Base-by-base conservation (phyloP, 176 grass and related monocot genomes). In the Eremochloa ophiuroides region DNA sequence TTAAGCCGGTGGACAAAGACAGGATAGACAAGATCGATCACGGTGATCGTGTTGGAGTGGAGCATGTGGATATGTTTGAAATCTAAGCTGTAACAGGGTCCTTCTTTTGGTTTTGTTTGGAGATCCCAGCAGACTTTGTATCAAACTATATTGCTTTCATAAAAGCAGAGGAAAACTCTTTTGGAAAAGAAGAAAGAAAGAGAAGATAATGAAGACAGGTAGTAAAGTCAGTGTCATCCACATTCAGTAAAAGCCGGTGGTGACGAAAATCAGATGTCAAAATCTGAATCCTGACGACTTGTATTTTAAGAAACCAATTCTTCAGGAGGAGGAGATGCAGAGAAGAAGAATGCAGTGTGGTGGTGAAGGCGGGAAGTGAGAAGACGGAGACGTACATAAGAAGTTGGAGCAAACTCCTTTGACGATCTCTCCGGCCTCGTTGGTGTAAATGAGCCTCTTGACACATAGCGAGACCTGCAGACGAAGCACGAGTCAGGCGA, bases 371-470 rank as follows among this genome's bases (percentile, higher is more conserved):
- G 25, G 18, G 10, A 28, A 48, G 77, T 68, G 35, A 47, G 0
- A 13, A 16, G 26, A 62, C 78, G 85, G 42, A 95, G 26, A 62
- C 78, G 85, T 50, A 95, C 95, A 98, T 31, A 98, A 79, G 84
- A 98, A 98, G 56, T 95, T 95, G 17, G 95, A 95, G 86, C 96
- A 98, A 66, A 98, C 96, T 67, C 90, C 90, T 87, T 98, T 98
- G 22, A 99, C 96, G 43, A 95, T 69, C 82, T 95, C 93, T 39
- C 96, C 91, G 56, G 88, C 88, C 1, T 99, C 88, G 41, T 98
- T 95, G 56, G 96, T 99, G 72, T 95, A 95, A n/a, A 99, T 88
- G 16, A 99, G 92, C 47, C 96, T 85, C 92, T 98, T 98, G 42
- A 98, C 96, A 64, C 96, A 99, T 0, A 95, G 75, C 3, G 96